Base-by-base conservation (phyloP, 176 grass and related monocot species). In the Ensete glaucum region DNA sequence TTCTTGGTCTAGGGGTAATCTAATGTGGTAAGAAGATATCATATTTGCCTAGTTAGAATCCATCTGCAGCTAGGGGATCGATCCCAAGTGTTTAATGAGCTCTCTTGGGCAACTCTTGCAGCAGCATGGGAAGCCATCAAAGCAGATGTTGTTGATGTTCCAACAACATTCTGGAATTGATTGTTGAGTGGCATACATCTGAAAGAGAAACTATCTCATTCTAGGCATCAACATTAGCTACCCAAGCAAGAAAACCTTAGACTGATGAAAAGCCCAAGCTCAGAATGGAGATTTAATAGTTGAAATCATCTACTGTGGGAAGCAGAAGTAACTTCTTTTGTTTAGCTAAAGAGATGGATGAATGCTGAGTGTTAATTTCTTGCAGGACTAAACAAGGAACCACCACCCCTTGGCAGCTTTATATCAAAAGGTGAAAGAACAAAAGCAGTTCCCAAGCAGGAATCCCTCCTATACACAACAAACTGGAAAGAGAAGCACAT, bases 161-260 rank as follows among this genome's bases (percentile, higher is more conserved):
- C 60, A 16, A 85, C 74, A 57, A 23, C 73, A 72, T 84, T 76
- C 75, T 81, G 75, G 75, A 84, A 89, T 87, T 85, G 92, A 89
- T 85, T 85, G 92, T 79, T 87, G 87, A 9, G 74, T 79, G 54
- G 87, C 85, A 80, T 87, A 85, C 90, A 90, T 90, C 70, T 93
- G 69, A 34, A 34, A 5, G 34, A 34, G 34, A 34, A 34, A 34
- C 34, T 34, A 34, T 3, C 3, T 34, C 34, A 34, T 34, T 34
- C 34, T 5, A 5, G 34, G 34, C 34, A 34, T 19, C 74, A 78
- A 67, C 23, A 14, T 68, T 65, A 34, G 34, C 68, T 80, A 72
- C 63, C 68, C 71, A 70, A 57, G 71, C 58, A 19, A 78, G 60
- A 57, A 73, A 69, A 78, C 67, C 52, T 85, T 29, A 60, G 27